Base-by-base conservation (phyloP, 129 eudicot genomes). In the Cynara cardunculus region DNA sequence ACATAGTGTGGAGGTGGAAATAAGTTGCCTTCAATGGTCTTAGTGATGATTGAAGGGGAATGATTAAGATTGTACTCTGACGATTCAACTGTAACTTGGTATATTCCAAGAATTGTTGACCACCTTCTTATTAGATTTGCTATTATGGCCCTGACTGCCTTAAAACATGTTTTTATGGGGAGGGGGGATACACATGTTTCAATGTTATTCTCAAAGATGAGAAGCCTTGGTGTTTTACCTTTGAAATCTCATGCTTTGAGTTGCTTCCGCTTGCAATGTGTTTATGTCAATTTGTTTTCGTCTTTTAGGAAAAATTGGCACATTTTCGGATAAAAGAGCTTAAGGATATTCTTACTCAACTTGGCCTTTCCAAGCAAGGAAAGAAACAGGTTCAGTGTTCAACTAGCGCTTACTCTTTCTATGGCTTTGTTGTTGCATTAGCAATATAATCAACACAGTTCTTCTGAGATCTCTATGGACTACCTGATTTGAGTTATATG, bases 361-460 rank as follows among this genome's bases (percentile, higher is more conserved):
- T 96, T 31, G 98, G 99, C 26, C 93, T 93, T 70, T 96, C 98
- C 27, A 96, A 96, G 86, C 99, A 96, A 82, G 99, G 99, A 85
- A 96, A 93, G 91, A 96, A 96, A 83, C 99, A 96, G 99, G 99
- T 96, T 71, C 64, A 76, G 7, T 68, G 31, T 67, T 74, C 53
- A 62, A 75, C 37, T 74, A 35, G 59, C 62, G 69, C 73, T 75
- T 71, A 25, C 30, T 35, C n/a, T 59, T 65, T 10, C 25, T 64
- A 3, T 44, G 53, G 53, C 53, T 41, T 41, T 41, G 53, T 41
- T 41, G 16, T 41, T 41, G 16, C 53, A 41, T 41, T 41, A 41
- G 53, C 53, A 44, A 44, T 44, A 34, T 44, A 12, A 44, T 44
- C 59, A 12, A 44, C 59, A 44, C n/a, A 44, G n/a, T 11, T 44